Conservation (phyloP, 2,329 filamentous ascomycete genomes). For the Acephala macrosclerotiorum region DNA sequence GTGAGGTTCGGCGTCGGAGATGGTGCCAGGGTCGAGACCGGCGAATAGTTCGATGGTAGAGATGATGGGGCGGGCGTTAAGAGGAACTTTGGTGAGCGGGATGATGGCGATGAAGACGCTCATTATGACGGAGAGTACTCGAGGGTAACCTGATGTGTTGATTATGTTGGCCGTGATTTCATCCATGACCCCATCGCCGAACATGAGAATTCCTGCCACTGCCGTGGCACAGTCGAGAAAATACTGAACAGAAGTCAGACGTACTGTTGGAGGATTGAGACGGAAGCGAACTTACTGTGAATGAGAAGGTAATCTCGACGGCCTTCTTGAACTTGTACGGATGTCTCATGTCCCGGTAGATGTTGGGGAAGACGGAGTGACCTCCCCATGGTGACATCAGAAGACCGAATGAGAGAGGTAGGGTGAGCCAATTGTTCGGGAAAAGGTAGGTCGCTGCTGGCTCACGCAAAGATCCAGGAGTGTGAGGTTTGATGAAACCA, state of each 20-base stretch:
- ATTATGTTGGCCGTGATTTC: constrained; percentile 94
- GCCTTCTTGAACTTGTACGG: constrained; percentile 73
- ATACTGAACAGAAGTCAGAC: constrained; percentile 57
- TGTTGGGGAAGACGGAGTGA: constrained; percentile 78
- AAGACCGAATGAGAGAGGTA: constrained; percentile 88
- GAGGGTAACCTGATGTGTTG: constrained; percentile 75
- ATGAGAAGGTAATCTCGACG: constrained; percentile 82
- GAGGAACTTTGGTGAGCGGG: constrained; percentile 91
- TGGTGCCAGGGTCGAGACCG: constrained; percentile 60
- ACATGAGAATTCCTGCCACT: constrained; percentile 89
- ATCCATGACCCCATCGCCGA: constrained; percentile 85
- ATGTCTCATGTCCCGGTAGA: constrained; percentile 78
- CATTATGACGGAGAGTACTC: constrained; percentile 76
- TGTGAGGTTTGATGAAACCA: constrained; percentile 81
- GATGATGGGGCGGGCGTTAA: constrained; percentile 88
- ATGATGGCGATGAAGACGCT: constrained; percentile 91
- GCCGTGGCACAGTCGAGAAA: constrained; percentile 83
- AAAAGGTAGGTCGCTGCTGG: constrained; percentile 83
- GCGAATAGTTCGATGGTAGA: constrained; percentile 82
- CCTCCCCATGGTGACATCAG: constrained; percentile 85
- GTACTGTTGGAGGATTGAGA: background rate
- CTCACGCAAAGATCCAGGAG: constrained; percentile 83
- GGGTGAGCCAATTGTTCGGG: constrained; percentile 81
- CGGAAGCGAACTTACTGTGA: constrained; percentile 67
- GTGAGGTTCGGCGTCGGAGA: constrained; percentile 55